Percentiles rank a stretch among this genome's conserved stretches.
Evolutionary conservation across 257 asterid species (phyloP).

Genomic region (Anisodus tanguticus): DNA sequence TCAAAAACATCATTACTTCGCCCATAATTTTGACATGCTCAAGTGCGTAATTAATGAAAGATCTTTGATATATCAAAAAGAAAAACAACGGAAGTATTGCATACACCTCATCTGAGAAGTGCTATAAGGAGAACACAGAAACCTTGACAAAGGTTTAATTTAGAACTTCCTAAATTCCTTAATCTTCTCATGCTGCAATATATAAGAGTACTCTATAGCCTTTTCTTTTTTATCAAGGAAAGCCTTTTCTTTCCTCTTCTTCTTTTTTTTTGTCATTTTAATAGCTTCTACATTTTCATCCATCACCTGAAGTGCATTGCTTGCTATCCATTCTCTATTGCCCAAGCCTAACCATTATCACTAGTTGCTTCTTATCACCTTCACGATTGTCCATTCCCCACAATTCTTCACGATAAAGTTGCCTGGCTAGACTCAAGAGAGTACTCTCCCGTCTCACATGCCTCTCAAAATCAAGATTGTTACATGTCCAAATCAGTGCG

Average conservation of each 20-base stretch:
- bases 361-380: no score
- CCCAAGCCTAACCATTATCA: background rate
- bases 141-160: background rate
- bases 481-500: background rate
- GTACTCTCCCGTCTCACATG: background rate
- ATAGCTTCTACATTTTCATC: background rate
- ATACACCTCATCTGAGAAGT: background rate
- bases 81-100: background rate
- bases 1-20: background rate
- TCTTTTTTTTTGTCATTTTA: no score
- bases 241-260: background rate
- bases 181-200: background rate
- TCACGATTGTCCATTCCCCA: background rate
- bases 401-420: background rate
- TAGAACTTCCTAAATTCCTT: background rate
- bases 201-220: background rate
- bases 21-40: background rate
- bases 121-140: background rate
- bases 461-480: constrained; percentile 17
- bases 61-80: background rate
- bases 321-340: background rate
- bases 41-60: background rate
- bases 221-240: background rate
- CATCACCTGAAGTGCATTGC: background rate
- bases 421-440: background rate